A percentile compares a stretch with the other conserved stretches of the same genome.
phyloP scores from a whole-genome alignment of 1,284 basidiomycete genomes.

The Cutaneotrichosporon sp. region DNA sequence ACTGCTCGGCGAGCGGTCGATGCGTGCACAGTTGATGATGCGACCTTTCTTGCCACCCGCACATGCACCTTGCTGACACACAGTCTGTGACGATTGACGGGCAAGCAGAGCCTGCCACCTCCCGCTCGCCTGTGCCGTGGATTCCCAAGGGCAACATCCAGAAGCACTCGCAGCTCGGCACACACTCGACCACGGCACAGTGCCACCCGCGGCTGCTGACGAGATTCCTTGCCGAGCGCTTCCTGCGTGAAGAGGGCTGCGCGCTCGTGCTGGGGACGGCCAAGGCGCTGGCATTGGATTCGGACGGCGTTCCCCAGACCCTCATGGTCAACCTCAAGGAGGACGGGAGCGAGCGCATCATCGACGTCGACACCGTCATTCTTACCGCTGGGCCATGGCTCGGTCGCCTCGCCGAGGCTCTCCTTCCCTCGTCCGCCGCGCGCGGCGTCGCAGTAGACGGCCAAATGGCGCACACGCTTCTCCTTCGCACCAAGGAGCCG shows the following conservation, averaged over 20 bases:
- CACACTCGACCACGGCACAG: constrained; percentile 47
- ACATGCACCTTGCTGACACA: not conserved
- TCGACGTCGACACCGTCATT: constrained; percentile 60
- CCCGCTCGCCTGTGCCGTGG: constrained; percentile 45
- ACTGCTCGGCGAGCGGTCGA: not conserved
- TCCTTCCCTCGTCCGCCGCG: constrained; percentile 57
- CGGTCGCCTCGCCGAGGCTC: constrained; percentile 58
- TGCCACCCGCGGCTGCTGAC: constrained; percentile 62
- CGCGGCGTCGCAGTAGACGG: constrained; percentile 51
- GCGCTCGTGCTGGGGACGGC: constrained; percentile 40
- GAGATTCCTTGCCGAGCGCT: constrained; percentile 65
- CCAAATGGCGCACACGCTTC: constrained; percentile 58
- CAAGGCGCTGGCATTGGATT: constrained; percentile 23
- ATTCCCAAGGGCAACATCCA: constrained; percentile 43
- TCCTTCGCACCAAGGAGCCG: constrained; percentile 49
- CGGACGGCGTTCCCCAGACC: constrained; percentile 13
- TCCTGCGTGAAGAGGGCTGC: constrained; percentile 39
- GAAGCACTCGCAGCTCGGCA: constrained; percentile 41
- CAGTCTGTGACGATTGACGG: constrained; percentile 49
- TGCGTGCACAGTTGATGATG: not conserved
- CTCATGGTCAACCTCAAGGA: constrained; percentile 30
- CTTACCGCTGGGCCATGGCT: constrained; percentile 88
- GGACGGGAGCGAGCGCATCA: constrained; percentile 43
- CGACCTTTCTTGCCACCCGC: not conserved
- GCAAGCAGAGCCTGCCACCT: constrained; percentile 32